Evolutionary conservation across 345 rosid species (phyloP).

Genomic region (Lenwebbia sp.): DNA sequence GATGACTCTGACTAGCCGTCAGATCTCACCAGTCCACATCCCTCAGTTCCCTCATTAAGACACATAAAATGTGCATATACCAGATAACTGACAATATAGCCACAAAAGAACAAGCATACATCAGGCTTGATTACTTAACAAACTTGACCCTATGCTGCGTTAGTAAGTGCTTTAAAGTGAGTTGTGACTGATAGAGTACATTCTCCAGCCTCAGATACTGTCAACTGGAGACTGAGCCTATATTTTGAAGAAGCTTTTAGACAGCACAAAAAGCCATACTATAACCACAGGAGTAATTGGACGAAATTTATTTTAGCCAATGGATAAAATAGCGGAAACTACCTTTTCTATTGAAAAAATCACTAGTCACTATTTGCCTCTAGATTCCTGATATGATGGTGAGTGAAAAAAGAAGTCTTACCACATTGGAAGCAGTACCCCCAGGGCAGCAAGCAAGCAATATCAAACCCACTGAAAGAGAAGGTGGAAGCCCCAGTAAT

Average conservation of each 20-base stretch:
- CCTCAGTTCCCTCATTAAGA: background rate
- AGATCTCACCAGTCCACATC: background rate
- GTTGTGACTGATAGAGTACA: background rate
- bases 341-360: background rate
- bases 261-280: background rate
- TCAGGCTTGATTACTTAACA: background rate
- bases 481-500: conserved; percentile 42
- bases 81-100: background rate
- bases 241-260: background rate
- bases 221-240: background rate
- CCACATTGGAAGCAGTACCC: conserved; percentile 73
- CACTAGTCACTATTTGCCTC: background rate
- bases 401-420: conserved; percentile 12
- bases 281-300: background rate
- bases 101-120: background rate
- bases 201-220: background rate
- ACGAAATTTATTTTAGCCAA: background rate
- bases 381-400: background rate
- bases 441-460: conserved; percentile 60
- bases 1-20: background rate
- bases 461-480: conserved; percentile 59
- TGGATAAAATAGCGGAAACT: background rate
- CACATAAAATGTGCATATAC: background rate
- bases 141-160: background rate
- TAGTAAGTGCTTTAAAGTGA: background rate